Conservation (phyloP, 805 yeast genomes). For the Myxozyma nipponensis region DNA sequence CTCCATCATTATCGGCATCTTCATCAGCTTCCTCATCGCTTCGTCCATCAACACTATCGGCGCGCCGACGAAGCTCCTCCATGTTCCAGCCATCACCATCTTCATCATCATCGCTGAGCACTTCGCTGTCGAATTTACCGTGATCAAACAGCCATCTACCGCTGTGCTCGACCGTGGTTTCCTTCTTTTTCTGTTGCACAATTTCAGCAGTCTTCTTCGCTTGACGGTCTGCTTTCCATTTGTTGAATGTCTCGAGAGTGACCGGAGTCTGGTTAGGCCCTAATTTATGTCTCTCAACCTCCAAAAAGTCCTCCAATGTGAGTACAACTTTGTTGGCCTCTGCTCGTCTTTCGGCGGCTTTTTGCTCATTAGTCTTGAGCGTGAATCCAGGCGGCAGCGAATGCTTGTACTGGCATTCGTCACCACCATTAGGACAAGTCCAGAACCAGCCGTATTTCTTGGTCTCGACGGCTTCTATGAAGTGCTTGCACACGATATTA, state of each 20-base stretch:
- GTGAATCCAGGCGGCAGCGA: conserved; percentile 96
- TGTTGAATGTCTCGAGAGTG: conserved; percentile 69
- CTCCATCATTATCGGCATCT: conserved; percentile 5
- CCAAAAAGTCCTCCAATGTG: conserved; percentile 92
- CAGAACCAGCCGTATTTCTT: conserved; percentile 99
- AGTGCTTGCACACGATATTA: conserved; percentile 87
- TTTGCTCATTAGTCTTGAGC: conserved; percentile 93
- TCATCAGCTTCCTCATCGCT: neutral
- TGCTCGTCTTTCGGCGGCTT: conserved; percentile 81
- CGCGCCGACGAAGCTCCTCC: conserved; percentile 37
- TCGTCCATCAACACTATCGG: conserved; percentile 29
- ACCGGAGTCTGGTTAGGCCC: conserved; percentile 79
- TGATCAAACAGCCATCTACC: conserved; percentile 37
- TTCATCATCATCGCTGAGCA: conserved; percentile 33
- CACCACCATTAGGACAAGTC: conserved; percentile 94
- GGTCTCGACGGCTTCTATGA: conserved; percentile 95
- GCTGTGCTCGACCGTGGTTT: conserved; percentile 25
- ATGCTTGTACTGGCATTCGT: conserved; percentile 89
- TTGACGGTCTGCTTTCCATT: conserved; percentile 75
- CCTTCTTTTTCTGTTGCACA: conserved; percentile 46
- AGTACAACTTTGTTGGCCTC: conserved; percentile 81
- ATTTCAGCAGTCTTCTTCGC: conserved; percentile 48
- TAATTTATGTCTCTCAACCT: conserved; percentile 82
- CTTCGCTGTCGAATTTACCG: conserved; percentile 37
- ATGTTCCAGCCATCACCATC: conserved; percentile 38